Evolutionary conservation across 2,329 filamentous ascomycete genomes (phyloP), one percentile per base, ranked within the genome.

Genomic region (Aspergillus hiratsukae): DNA sequence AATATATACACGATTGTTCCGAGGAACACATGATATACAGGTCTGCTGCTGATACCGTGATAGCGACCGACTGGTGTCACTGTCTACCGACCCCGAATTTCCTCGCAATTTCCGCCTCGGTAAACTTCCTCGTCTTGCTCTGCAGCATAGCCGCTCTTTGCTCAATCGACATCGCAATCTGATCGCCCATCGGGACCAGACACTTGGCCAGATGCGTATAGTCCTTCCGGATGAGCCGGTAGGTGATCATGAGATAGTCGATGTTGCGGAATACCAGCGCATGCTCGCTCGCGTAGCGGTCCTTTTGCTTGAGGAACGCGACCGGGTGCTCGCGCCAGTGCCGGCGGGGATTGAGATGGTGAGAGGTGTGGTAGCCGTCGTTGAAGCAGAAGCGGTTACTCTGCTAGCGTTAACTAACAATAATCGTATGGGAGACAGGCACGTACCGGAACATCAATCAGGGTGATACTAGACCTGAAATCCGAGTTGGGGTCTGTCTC

Each of bases 341-440:
- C 1, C 89, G 84, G 28, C 58, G 58, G 2, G 64, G 64, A 48
- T 66, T 58, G 7, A 66, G 54, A 40, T 66, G 64, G 49, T 66
- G 64, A 8, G 87, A 90, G 6, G 88, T 91, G 73, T 91, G 88
- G 71, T 91, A 91, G 61, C 89, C 89, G 65, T 91, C 89, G 64
- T 92, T 91, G 80, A 87, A 91, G 75, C 87, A 92, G 72, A 87
- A 87, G 37, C 89, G 87, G 71, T 92, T 92, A 73, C 86, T 89
- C 88, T 91, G 64, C 17, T 25, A 31, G 31, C 43, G 25, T 48
- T 51, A 14, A 27, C 1, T 29, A 35, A 2, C 49, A 7, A 25
- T 3, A 21, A 23, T 11, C 11, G 25, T 23, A 35, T 14, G 17
- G 5, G 21, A 23, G n/a, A 43, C 5, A 7, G 9, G 21, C 6